Evolutionary conservation across 345 rosid species (phyloP).

Genomic region (Linum lewisii): DNA sequence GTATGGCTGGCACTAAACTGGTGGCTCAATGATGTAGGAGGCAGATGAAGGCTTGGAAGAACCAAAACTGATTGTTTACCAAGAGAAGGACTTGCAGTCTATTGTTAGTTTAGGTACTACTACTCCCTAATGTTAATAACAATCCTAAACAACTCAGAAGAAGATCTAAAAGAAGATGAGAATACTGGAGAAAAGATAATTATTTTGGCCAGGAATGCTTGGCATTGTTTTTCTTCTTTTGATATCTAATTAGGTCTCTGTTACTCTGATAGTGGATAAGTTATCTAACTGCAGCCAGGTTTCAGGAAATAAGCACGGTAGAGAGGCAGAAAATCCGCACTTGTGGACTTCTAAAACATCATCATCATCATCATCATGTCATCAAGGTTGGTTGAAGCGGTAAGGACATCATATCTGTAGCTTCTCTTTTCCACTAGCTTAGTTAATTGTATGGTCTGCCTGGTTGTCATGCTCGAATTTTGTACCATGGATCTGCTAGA

Average conservation of each 20-base stretch:
- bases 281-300: conserved; percentile 6
- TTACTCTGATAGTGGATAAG: conserved; percentile 7
- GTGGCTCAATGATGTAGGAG: conserved; percentile 40
- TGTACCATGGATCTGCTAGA: background rate
- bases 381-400: conserved; percentile 35
- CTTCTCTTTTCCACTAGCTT: too few relatives aligned
- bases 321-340: conserved; percentile 20
- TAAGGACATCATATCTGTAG: too few relatives aligned
- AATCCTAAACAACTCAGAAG: conserved; percentile 20
- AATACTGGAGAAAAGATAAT: conserved; percentile 5
- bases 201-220: conserved; percentile 34
- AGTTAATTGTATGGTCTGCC: too few relatives aligned
- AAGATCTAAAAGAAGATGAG: background rate
- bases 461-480: too few relatives aligned
- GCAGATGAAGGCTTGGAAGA: conserved; percentile 50
- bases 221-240: conserved; percentile 5
- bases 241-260: background rate
- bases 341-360: conserved; percentile 19
- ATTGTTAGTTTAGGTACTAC: conserved; percentile 24
- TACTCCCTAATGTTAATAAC: conserved; percentile 16
- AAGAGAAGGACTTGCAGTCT: conserved; percentile 40
- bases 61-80: conserved; percentile 53
- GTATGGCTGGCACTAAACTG: background rate
- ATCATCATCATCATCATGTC: too few relatives aligned
- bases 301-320: conserved; percentile 38